Base-by-base conservation (phyloP, 345 rosid species). In the Ricinus communis region DNA sequence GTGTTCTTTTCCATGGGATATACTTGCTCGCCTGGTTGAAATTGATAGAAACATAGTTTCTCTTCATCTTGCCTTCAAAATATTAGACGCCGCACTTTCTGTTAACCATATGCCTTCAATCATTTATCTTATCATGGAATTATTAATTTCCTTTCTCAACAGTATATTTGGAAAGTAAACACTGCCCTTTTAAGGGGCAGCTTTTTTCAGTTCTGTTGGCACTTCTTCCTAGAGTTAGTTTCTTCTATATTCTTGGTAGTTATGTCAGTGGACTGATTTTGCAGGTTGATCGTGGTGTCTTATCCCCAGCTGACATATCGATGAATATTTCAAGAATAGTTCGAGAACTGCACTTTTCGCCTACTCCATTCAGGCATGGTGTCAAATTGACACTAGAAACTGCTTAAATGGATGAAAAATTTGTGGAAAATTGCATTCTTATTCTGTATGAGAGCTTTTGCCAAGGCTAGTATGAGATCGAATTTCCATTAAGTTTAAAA, bases 221-320 rank as follows among this genome's bases (percentile, higher is more conserved):
- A 25, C 15, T 24, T 58, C 45, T 19, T 61, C 30, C 0, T 22
- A n/a, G 16, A 31, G 36, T 27, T 31, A 46, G 19, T 54, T 51
- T 68, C 38, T 64, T 46, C n/a, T 40, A 4, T 15, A 21, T n/a
- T 19, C 25, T 64, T 69, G 64, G 24, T 19, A 9, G 14, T 60
- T 19, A 8, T 40, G 38, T 53, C 54, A 43, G 30, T 33, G 67
- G 65, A 33, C 66, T 33, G 49, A 5, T 71, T 66, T 78, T 75
- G 50, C 80, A 87, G 96, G 85, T 88, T 73, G 88, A 91, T 67
- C 90, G 93, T 2, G 96, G 97, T 4, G 86, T 91, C 24, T 61
- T 31, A 55, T 91, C 97, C 50, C 98, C 98, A 18, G 84, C 96
- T 57, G 98, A 91, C 72, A 93, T 91, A 74, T 90, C 97, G 19